Evolutionary conservation across 306 rosid species (phyloP), one percentile per base, ranked within the genome.

Genomic region (Mimosa bimucronata): DNA sequence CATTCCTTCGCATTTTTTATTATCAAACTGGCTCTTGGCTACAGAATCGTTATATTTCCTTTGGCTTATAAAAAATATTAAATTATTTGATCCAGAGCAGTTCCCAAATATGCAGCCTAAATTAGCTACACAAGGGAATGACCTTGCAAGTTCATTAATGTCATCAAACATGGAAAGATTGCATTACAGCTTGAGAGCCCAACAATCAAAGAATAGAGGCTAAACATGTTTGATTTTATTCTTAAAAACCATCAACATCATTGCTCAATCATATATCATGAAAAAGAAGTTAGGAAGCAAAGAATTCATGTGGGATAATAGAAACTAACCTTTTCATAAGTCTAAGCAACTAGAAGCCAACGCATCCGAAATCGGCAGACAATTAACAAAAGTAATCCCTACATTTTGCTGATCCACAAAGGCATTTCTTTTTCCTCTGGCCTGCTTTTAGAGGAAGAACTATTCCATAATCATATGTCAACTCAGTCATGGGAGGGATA

Each of bases 401-500:
- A 89, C 98, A 94, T 80, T 80, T 92, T 7, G 25, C 45, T 64
- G 98, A 87, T 80, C 89, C 97, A 57, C 98, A 94, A 19, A 87
- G 78, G 92, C 98, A 94, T 80, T 87, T 86, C 83, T 89, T 91
- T 88, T 92, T 92, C 91, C 79, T 88, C 76, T 83, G 93, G 25
- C 88, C 89, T 37, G 76, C 83, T 46, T 86, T 88, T 19, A 88
- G 97, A 76, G 86, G 86, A 34, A 85, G 83, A 72, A 87, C 89
- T 42, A 75, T 71, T 65, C 97, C 98, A 82, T 94, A 94, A 86
- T 94, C 98, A 83, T 87, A 94, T 23, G 98, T 89, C 89, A 94
- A 83, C 89, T 94, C 98, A 66, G 88, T 81, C 98, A 91, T 88
- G 14, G 97, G 97, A 85, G 97, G 93, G 83, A 94, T 87, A 74